Evolutionary conservation across 2,329 filamentous ascomycete species (phyloP).

Genomic region (Hymenoscyphus linearis): DNA sequence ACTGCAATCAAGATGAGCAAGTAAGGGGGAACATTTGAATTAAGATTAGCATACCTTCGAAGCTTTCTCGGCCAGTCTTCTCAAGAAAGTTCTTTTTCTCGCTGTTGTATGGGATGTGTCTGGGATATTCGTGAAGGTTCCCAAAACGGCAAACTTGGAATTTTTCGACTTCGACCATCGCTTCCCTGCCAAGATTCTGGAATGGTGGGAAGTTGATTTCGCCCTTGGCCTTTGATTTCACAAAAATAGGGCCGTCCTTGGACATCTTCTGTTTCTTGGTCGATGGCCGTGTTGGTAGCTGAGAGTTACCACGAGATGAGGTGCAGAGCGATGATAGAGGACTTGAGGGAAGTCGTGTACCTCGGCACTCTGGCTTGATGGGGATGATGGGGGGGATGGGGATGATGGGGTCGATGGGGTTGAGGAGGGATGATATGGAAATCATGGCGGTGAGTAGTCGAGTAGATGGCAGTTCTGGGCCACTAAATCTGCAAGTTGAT

Average conservation of each 20-base stretch:
- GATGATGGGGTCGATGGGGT: too few species aligned
- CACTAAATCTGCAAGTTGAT: conserved; percentile 25
- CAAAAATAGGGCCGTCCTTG: conserved; percentile 60
- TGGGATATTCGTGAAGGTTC: conserved; percentile 54
- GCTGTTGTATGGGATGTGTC: conserved; percentile 90
- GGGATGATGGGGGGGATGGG: conserved; percentile 67
- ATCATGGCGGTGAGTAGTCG: conserved; percentile 45
- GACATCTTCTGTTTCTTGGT: conserved; percentile 52
- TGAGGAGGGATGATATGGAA: conserved; percentile 61
- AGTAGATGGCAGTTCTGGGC: conserved; percentile 16
- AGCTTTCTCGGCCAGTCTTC: conserved; percentile 81
- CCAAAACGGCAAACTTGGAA: conserved; percentile 65
- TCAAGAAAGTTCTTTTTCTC: conserved; percentile 84
- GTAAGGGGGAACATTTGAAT: conserved; percentile 8
- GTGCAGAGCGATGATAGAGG: conserved; percentile 29
- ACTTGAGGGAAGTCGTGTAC: conserved; percentile 40
- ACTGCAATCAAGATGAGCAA: conserved; percentile 46
- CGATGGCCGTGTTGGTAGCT: conserved; percentile 25
- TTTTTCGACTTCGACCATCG: conserved; percentile 51
- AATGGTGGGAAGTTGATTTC: conserved; percentile 68
- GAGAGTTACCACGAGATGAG: conserved; percentile 25
- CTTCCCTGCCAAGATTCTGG: conserved; percentile 56
- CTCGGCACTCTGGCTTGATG: conserved; percentile 34
- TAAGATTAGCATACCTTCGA: conserved; percentile 62
- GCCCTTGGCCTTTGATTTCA: conserved; percentile 57